Conservation (phyloP, 495 filamentous ascomycete genomes). For the Cercophora newfieldiana region DNA sequence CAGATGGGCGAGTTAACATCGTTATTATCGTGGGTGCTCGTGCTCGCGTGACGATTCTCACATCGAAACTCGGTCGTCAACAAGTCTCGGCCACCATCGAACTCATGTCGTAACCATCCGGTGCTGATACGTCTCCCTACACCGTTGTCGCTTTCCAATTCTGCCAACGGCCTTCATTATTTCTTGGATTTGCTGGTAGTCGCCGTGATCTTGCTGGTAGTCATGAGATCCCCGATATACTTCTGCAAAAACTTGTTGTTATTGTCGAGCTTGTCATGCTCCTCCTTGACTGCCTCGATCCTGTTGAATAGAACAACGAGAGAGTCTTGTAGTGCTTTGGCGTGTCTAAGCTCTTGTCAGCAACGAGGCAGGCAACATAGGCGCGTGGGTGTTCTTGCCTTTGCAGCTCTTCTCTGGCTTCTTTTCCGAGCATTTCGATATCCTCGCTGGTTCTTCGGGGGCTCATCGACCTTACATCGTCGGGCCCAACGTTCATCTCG, state of each 20-base stretch:
- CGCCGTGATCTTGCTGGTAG: slow-evolving; percentile 76
- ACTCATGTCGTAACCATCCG: not conserved
- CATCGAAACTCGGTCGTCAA: not conserved
- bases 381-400: slow-evolving; percentile 39
- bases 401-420: slow-evolving; percentile 61
- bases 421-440: slow-evolving; percentile 77
- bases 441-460: slow-evolving; percentile 88
- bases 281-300: slow-evolving; percentile 89
- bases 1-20: not conserved
- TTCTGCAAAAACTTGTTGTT: slow-evolving; percentile 95
- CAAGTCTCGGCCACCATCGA: not conserved
- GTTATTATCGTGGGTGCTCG: not conserved
- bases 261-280: slow-evolving; percentile 91
- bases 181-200: slow-evolving; percentile 53
- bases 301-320: slow-evolving; percentile 85
- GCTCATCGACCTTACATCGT: slow-evolving; percentile 93
- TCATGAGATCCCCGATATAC: slow-evolving; percentile 82
- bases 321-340: slow-evolving; percentile 81
- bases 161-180: slow-evolving; percentile 25
- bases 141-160: not conserved
- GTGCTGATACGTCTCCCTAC: not conserved
- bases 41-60: not conserved
- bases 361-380: not conserved
- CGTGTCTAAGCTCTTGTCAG: slow-evolving; percentile 62
- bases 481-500: slow-evolving; percentile 66